These are phyloP conservation scores for Teunomyces gatunensis DNA, from an alignment of 805 yeast species.

Conservation along the genomic window DNA sequence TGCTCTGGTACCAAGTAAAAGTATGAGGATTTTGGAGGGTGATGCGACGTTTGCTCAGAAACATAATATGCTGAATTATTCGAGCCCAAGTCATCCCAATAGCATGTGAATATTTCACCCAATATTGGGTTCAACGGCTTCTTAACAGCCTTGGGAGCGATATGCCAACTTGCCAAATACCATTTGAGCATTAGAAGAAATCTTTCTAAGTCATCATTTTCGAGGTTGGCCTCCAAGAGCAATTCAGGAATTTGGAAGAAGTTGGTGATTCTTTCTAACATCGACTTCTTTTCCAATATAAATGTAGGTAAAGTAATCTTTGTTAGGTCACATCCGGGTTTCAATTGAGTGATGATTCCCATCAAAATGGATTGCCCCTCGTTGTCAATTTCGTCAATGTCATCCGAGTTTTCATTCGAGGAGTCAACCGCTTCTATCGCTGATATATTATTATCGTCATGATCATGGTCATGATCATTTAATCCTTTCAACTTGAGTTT, in stretches of 20 bases:
- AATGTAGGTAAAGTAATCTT: conserved; percentile 94
- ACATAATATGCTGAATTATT: conserved; percentile 73
- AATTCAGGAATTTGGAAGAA: conserved; percentile 78
- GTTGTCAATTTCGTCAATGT: conserved; percentile 87
- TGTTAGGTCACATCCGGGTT: conserved; percentile 89
- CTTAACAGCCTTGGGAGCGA: conserved; percentile 97
- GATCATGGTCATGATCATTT: conserved; percentile 7
- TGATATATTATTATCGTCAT: background rate
- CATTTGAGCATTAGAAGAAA: conserved; percentile 76
- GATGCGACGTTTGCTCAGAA: conserved; percentile 95
- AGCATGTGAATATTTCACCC: conserved; percentile 88
- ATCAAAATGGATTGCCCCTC: conserved; percentile 84
- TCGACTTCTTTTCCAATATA: conserved; percentile 89
- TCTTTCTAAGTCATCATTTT: conserved; percentile 59
- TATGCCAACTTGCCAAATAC: conserved; percentile 97
- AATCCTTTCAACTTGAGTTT: conserved; percentile 20
- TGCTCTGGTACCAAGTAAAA: conserved; percentile 82
- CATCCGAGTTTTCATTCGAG: conserved; percentile 46
- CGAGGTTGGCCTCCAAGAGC: conserved; percentile 62
- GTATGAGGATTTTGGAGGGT: conserved; percentile 96
- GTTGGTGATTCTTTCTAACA: conserved; percentile 94
- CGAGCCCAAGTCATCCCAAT: conserved; percentile 82
- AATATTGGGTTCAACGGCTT: conserved; percentile 94
- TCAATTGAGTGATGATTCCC: conserved; percentile 85
- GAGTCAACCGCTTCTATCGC: background rate